phyloP scores from a whole-genome alignment of 352 stramenopile species.

The Phytopythium montanum region DNA sequence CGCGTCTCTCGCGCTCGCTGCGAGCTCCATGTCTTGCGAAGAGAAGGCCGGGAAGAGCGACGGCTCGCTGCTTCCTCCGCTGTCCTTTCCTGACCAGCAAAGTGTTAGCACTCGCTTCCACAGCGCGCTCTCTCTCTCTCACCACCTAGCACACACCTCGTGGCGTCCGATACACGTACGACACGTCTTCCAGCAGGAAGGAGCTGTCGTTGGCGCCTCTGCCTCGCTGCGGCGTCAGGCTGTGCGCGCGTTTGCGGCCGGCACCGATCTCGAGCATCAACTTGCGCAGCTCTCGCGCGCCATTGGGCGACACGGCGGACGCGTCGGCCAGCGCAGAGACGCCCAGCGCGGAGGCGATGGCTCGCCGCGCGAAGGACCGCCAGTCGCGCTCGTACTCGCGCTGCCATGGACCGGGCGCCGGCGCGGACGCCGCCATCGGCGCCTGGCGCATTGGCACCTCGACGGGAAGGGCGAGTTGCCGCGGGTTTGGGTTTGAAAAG shows the following conservation, averaged over 20 bases:
- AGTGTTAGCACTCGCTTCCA: background rate
- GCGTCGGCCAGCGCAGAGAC: constrained; percentile 15
- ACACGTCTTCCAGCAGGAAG: constrained; percentile 28
- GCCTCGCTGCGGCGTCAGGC: constrained; percentile 5
- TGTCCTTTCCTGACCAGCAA: background rate
- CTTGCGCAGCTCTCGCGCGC: constrained; percentile 36
- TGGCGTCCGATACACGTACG: constrained; percentile 72
- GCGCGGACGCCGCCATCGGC: background rate
- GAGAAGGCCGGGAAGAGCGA: constrained; percentile 56
- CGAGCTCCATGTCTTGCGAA: constrained; percentile 42
- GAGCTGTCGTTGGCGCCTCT: constrained; percentile 15
- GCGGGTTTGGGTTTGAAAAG: too few relatives aligned
- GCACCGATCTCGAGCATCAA: constrained; percentile 20
- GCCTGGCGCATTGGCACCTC: background rate
- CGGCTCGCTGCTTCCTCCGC: constrained; percentile 12
- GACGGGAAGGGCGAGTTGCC: too few relatives aligned
- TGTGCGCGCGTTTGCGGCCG: constrained; percentile 17
- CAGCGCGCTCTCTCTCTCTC: background rate
- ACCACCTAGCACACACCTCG: constrained; percentile 3
- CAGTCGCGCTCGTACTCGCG: constrained; percentile 66
- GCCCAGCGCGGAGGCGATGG: constrained; percentile 37
- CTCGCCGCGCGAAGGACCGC: constrained; percentile 32
- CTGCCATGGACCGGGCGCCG: constrained; percentile 35
- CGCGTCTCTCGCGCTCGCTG: constrained; percentile 3
- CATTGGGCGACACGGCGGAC: constrained; percentile 20